Evolutionary conservation across 2,329 filamentous ascomycete genomes (phyloP), one percentile per base, ranked within the genome.

Genomic region (Atkinsonella texensis): DNA sequence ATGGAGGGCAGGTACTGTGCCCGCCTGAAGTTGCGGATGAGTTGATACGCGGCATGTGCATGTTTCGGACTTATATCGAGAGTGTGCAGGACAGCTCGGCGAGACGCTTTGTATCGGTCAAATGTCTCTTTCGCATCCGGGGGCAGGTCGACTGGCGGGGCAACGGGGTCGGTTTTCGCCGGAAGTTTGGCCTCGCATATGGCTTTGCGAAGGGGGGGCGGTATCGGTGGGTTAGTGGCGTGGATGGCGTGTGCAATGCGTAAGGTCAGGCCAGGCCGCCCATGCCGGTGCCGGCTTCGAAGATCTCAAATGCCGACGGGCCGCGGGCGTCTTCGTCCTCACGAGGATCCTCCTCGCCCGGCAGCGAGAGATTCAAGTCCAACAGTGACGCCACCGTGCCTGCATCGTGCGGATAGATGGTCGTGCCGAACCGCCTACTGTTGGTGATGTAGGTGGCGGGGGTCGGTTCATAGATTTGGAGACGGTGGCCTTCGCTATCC

Each of bases 211-310:
- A 74, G 63, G 13, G 65, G 60, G 0, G 75, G 74, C 6, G 76
- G 68, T 3, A 69, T 49, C 7, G 72, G 67, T 2, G 78, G 69
- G 60, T 90, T 90, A 17, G 81, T 84, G 44, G 79, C 86, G 62
- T 90, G 84, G 45, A 93, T 79, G 2, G 86, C 85, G 49, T 85
- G 78, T 32, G 86, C 82, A 20, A 93, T 73, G 61, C 90, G 80
- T 4, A 93, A 67, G 0, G 87, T 91, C 53, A 93, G 68, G 35
- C 84, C 53, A 93, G 68, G 35, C 84, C 83, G 53, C 87, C 88
- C 72, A 90, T 86, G n/a, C 87, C 88, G 3, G 87, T 93, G 15
- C 88, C 87, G 46, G 87, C 87, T 67, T 93, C 88, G 49, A 93
- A 81, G 44, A 93, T 86, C 62, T 91, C 85, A 12, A 90, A 65